Percentiles rank a stretch among this genome's conserved stretches.
Conservation (phyloP, 495 filamentous ascomycete genomes). For the Parachaetomium inaequale region DNA sequence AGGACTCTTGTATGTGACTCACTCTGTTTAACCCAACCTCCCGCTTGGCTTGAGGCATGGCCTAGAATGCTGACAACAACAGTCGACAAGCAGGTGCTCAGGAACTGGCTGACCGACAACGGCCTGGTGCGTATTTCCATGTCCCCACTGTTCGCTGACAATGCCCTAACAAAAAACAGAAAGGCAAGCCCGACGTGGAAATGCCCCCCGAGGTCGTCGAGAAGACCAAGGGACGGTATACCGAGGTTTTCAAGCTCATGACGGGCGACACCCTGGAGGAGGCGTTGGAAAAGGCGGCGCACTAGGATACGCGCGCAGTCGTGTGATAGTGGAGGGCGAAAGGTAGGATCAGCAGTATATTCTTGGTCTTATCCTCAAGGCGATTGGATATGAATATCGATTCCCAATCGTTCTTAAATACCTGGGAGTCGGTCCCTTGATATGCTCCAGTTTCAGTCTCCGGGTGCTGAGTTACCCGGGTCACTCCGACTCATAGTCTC, state of each 20-base stretch:
- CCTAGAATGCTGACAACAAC: constrained; percentile 26
- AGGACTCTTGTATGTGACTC: constrained; percentile 35
- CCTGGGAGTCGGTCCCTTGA: no score
- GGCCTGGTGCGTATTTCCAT: constrained; percentile 42
- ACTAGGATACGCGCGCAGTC: no score
- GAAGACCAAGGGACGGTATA: constrained; percentile 55
- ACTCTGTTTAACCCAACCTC: not conserved
- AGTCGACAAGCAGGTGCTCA: constrained; percentile 88
- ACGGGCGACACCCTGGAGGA: constrained; percentile 45
- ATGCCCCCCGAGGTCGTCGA: constrained; percentile 64
- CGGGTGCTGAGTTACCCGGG: no score
- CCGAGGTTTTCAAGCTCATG: constrained; percentile 42
- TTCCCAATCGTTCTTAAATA: no score
- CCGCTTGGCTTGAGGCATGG: not conserved
- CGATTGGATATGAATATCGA: no score
- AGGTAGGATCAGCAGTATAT: no score
- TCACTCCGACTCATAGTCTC: no score
- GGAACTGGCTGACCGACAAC: constrained; percentile 75
- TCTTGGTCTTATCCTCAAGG: no score
- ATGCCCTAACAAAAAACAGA: constrained; percentile 30
- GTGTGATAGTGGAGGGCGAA: no score
- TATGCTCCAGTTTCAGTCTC: no score
- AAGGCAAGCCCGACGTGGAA: constrained; percentile 60
- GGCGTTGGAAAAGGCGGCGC: constrained; percentile 19
- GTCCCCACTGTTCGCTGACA: not conserved